phyloP scores from a whole-genome alignment of 352 stramenopile genomes.

The Globisporangium viniferum region DNA sequence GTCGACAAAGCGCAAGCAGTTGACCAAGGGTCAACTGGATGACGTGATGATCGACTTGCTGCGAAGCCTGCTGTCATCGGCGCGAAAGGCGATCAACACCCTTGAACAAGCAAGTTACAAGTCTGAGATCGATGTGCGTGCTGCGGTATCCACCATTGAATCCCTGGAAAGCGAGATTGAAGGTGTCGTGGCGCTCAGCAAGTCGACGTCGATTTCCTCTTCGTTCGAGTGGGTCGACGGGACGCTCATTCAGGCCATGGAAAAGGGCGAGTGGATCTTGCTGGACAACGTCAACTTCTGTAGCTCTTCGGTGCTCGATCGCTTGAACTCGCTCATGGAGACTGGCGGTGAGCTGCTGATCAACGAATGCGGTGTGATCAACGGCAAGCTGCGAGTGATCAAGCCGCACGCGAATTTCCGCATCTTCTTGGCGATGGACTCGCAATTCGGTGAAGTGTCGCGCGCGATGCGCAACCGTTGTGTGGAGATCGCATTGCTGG shows the following conservation, averaged over 20 bases:
- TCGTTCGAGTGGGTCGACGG: constrained; percentile 99
- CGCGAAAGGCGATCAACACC: constrained; percentile 26
- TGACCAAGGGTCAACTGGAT: constrained; percentile 70
- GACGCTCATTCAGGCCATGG: constrained; percentile 96
- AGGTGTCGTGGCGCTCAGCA: constrained; percentile 52
- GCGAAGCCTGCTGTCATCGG: constrained; percentile 36
- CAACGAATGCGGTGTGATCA: constrained; percentile 96
- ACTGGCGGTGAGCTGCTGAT: constrained; percentile 96
- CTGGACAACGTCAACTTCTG: constrained; percentile 99
- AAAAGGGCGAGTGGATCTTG: constrained; percentile 98
- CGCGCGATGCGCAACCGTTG: constrained; percentile 99
- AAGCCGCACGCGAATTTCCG: constrained; percentile 98
- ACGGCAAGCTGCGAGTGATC: constrained; percentile 91
- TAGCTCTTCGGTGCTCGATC: constrained; percentile 98
- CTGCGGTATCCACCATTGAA: constrained; percentile 13
- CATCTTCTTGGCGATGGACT: constrained; percentile 98
- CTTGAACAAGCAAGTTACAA: background rate
- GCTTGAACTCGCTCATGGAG: constrained; percentile 99
- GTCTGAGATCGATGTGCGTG: background rate
- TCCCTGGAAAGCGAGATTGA: constrained; percentile 29
- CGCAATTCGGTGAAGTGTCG: constrained; percentile 95
- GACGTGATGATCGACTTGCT: constrained; percentile 54
- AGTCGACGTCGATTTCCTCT: constrained; percentile 57
- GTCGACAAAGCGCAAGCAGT: constrained; percentile 31
- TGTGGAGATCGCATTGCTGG: constrained; percentile 92